Base-by-base conservation (phyloP, 2,329 filamentous ascomycete genomes). In the Monilinia polystroma region DNA sequence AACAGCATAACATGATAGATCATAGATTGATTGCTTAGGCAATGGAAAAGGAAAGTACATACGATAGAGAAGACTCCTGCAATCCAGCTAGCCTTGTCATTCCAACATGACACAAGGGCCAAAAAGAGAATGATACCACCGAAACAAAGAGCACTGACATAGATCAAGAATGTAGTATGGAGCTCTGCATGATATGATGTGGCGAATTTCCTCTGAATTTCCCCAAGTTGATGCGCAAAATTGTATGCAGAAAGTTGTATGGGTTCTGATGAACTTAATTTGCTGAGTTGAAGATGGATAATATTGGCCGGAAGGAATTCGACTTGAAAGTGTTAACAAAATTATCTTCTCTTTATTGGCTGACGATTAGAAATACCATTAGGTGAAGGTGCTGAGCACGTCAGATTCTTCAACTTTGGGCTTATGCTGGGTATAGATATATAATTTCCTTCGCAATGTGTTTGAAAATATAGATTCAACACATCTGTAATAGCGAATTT, bases 381-480 rank as follows among this genome's bases (percentile, higher is more conserved):
- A 20, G 29, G 51, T 60, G 58, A 60, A 51, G 29, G 58, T 26
- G n/a, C 0, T 3, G 58, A 60, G 58, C 58, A 60, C 45, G 43
- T 38, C n/a, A 51, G n/a, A 6, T 60, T 51, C 14, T 60, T 18
- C 32, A 60, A 18, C n/a, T 23, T 18, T 2, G 45, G 58, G 11
- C 58, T 38, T 18, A 60, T 38, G 18, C 23, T 38, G 35, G 29
- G 58, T 2, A 29, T 60, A 14, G 29, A 51, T 26, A 60, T 12
- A 38, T 60, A 60, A 60, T 60, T 38, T 2, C 58, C 58, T 26
- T 60, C 58, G 5, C 58, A 51, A 23, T 60, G 58, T 38, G 29
- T 51, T 60, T 23, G 45, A 20, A 60, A 60, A 60, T 51, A 60
- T 38, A 60, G 14, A 51, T 51, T 60, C 16, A 60, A 60, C 32